These are phyloP conservation scores for Tilletia indica DNA, from an alignment of 1,284 basidiomycete genomes.

Conservation along the genomic window DNA sequence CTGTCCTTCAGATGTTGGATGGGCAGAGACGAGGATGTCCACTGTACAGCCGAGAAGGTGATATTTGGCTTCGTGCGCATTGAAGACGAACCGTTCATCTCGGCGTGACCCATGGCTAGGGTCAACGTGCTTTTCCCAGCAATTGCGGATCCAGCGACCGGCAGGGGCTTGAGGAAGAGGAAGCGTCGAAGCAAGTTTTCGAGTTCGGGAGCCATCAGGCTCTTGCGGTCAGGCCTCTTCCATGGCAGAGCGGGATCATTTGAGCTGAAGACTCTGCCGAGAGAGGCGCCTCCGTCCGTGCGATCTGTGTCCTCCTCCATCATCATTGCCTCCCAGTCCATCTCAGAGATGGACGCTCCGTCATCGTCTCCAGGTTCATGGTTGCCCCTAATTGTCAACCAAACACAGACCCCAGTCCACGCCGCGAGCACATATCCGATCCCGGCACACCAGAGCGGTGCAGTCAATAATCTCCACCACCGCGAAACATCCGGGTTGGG, in stretches of 20 bases:
- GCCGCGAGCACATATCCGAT: slow-evolving; percentile 42
- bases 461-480: slow-evolving; percentile 37
- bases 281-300: slow-evolving; percentile 14
- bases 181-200: slow-evolving; percentile 25
- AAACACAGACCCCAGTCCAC: slow-evolving; percentile 43
- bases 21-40: too few species aligned
- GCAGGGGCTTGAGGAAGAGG: neutral
- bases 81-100: neutral
- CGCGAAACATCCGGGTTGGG: slow-evolving; percentile 21
- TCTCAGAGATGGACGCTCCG: slow-evolving; percentile 29
- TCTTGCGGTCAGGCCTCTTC: slow-evolving; percentile 8
- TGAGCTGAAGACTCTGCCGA: slow-evolving; percentile 3
- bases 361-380: slow-evolving; percentile 38
- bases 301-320: slow-evolving; percentile 27
- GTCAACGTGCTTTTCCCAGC: too few species aligned
- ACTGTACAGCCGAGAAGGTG: too few species aligned
- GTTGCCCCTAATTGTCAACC: slow-evolving; percentile 43
- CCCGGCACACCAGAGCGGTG: slow-evolving; percentile 41
- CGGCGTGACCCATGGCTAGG: too few species aligned
- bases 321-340: slow-evolving; percentile 17
- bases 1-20: neutral
- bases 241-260: slow-evolving; percentile 17
- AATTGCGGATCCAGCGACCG: neutral
- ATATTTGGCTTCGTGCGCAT: too few species aligned
- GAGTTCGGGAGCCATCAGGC: slow-evolving; percentile 40